Percentiles rank a stretch among this genome's conserved stretches.
Evolutionary conservation across 192 early-diverging fungal species (phyloP).

Genomic region (Gamsiella multidivaricata): DNA sequence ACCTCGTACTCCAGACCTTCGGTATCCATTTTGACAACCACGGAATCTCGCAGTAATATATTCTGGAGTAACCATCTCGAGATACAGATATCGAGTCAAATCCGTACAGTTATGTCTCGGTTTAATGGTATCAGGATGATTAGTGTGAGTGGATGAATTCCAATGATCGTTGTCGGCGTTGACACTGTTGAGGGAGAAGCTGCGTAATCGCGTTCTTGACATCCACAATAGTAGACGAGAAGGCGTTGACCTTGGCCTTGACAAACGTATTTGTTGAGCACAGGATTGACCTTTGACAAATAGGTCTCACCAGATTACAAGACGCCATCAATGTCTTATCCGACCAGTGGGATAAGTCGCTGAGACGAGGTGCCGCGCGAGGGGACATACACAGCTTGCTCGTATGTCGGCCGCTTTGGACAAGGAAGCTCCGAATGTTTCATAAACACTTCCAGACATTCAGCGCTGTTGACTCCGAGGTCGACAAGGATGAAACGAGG

Average conservation of each 20-base stretch:
- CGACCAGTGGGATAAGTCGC: no score
- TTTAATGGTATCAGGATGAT: not conserved
- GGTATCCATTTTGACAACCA: constrained; percentile 33
- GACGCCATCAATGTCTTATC: not conserved
- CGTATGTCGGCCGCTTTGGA: constrained; percentile 5
- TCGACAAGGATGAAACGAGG: constrained; percentile 28
- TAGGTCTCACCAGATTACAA: not conserved
- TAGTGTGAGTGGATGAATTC: constrained; percentile 7
- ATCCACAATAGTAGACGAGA: constrained; percentile 16
- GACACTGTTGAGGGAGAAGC: constrained; percentile 8
- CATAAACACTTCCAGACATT: constrained; percentile 13
- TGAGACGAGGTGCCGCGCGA: no score
- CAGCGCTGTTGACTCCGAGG: constrained; percentile 8
- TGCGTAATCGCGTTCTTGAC: constrained; percentile 8
- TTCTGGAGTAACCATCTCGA: constrained; percentile 8
- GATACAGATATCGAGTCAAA: constrained; percentile 5
- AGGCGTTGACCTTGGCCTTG: constrained; percentile 16
- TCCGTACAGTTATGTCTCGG: not conserved
- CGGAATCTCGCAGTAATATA: constrained; percentile 8
- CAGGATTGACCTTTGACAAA: constrained; percentile 21
- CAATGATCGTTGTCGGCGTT: constrained; percentile 8
- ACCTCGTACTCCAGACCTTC: constrained; percentile 19
- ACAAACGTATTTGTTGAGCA: constrained; percentile 8
- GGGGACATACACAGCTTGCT: constrained; percentile 15
- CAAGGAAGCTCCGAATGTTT: not conserved